phyloP scores from a whole-genome alignment of 1,284 basidiomycete genomes.

The Ustilago nuda region DNA sequence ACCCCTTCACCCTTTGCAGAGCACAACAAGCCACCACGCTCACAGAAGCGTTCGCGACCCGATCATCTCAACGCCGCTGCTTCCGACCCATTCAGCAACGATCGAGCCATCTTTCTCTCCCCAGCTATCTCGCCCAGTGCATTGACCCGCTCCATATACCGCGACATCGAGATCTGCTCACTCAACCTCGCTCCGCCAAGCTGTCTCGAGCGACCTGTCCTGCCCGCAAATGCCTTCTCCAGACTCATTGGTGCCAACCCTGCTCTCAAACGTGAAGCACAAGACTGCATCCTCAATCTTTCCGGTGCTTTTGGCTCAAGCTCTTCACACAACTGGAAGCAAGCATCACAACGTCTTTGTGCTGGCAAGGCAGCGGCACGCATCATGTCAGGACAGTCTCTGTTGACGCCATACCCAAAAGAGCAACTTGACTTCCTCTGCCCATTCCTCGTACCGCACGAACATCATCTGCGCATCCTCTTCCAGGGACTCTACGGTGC shows the following conservation, averaged over 20 bases:
- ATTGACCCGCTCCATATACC: conserved; percentile 36
- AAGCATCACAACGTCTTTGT: conserved; percentile 30
- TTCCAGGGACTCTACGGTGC: conserved; percentile 44
- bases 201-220: conserved; percentile 31
- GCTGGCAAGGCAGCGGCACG: conserved; percentile 31
- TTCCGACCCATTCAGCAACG: conserved; percentile 29
- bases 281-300: conserved; percentile 24
- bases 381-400: conserved; percentile 25
- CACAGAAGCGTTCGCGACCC: conserved; percentile 26
- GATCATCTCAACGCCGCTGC: conserved; percentile 14
- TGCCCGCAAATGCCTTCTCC: conserved; percentile 31
- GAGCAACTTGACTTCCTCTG: conserved; percentile 28
- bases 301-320: conserved; percentile 24
- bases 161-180: conserved; percentile 37
- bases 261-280: conserved; percentile 28
- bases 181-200: conserved; percentile 16
- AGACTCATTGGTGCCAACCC: conserved; percentile 36
- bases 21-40: conserved; percentile 17
- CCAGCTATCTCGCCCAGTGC: conserved; percentile 34
- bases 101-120: conserved; percentile 43
- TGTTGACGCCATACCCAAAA: conserved; percentile 12
- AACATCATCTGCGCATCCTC: conserved; percentile 19
- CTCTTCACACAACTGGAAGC: conserved; percentile 16
- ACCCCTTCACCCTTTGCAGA: conserved; percentile 28
- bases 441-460: conserved; percentile 26